Base-by-base conservation (phyloP, 257 asterid species). In the Plantago elongata region DNA sequence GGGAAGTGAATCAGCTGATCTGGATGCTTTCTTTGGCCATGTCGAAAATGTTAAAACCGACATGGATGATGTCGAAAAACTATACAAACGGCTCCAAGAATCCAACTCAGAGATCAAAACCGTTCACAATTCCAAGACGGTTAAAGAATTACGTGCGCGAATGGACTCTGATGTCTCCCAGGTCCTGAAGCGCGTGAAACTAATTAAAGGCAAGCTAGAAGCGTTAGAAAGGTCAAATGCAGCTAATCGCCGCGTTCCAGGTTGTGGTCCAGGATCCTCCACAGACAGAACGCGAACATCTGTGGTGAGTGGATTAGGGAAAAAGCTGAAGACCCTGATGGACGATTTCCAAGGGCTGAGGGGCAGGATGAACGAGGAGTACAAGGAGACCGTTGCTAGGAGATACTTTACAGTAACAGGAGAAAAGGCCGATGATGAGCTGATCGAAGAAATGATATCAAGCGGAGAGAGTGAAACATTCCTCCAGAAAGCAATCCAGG, bases 221-320 rank as follows among this genome's bases (percentile, higher is more conserved):
- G 81, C 72, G 5, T 61, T 81, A 44, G 86, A 81, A 29, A 65
- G 68, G 46, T 81, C 86, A 55, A 81, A 81, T 38, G 79, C 75
- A 34, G 65, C 75, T n/a, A 67, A 77, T 45, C 75, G 86, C 37
- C 66, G 64, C 0, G 76, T 77, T 69, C 86, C 86, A 1, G 86
- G 86, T 11, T 81, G 86, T 61, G 86, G 86, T 1, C 86, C 86
- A 0, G 86, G 86, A 3, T 81, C 86, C 14, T 81, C 86, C 6
- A 80, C 86, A 0, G 83, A 77, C 64, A n/a, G 86, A 34, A 81
- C 86, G 0, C 64, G 83, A 14, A 69, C 74, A 0, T 72, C 79
- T 0, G 79, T 81, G 13, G 86, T 81, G 10, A 55, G 79, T 22
- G 86, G 86, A 13, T 71, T 81, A 11, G 86, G 86, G 1, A 81